Percentiles rank a stretch among this genome's conserved stretches.
These are phyloP conservation scores for Martensiomyces pterosporus DNA, from an alignment of 192 early-diverging fungal genomes.

Conservation along the genomic window DNA sequence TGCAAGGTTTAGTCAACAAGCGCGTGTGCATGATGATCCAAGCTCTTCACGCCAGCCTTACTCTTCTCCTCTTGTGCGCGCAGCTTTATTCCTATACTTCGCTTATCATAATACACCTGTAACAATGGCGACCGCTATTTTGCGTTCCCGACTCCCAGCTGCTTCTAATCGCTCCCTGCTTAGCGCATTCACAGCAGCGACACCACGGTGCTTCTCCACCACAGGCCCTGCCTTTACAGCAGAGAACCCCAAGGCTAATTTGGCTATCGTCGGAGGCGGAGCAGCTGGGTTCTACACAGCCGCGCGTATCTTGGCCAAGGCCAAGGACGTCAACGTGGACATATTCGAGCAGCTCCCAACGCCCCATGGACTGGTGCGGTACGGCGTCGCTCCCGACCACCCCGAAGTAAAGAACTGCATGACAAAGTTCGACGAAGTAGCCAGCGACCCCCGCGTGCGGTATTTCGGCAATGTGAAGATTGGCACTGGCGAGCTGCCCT, in stretches of 20 bases:
- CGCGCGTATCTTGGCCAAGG: constrained; percentile 65
- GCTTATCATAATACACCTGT: no score
- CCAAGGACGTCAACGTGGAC: constrained; percentile 56
- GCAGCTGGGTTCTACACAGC: constrained; percentile 93
- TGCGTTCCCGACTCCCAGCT: no score
- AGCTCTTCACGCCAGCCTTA: no score
- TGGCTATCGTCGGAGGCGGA: constrained; percentile 74
- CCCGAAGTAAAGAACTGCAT: constrained; percentile 87
- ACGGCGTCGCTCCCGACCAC: constrained; percentile 95
- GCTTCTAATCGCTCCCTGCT: no score
- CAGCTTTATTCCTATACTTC: no score
- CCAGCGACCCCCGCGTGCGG: constrained; percentile 59
- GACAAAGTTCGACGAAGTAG: constrained; percentile 79
- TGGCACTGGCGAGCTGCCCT: constrained; percentile 52
- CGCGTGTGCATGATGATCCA: no score
- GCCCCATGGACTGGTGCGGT: constrained; percentile 88
- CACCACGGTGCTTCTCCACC: no score
- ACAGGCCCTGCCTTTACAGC: no score
- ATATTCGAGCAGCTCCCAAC: constrained; percentile 82
- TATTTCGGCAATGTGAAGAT: constrained; percentile 81
- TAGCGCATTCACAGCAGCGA: no score
- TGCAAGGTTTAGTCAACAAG: no score
- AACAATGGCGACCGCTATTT: no score
- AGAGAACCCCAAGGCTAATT: constrained; percentile 2
- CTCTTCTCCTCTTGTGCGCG: no score